These are phyloP conservation scores for Phylloporus arenicola DNA, from an alignment of 768 basidiomycete species.

Conservation along the genomic window DNA sequence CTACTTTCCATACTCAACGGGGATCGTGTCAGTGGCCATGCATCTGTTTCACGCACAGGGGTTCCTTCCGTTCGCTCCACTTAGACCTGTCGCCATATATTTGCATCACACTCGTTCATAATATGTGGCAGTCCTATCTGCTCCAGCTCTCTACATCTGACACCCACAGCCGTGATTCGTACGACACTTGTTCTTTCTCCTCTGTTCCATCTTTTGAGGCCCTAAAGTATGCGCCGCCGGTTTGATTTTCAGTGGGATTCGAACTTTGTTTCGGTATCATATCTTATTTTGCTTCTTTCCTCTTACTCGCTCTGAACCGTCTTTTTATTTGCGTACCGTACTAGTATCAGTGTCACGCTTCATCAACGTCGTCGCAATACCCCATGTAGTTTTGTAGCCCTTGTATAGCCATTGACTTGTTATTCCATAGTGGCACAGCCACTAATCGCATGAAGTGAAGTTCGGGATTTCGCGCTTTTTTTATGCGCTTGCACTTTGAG, in stretches of 20 bases:
- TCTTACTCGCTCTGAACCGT: slow-evolving; percentile 15
- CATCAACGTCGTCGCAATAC: slow-evolving; percentile 30
- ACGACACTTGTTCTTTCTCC: slow-evolving; percentile 16
- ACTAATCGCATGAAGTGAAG: slow-evolving; percentile 8
- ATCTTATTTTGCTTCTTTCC: slow-evolving; percentile 25
- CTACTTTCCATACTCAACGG: slow-evolving; percentile 35
- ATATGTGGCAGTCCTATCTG: slow-evolving; percentile 4
- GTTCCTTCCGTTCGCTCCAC: slow-evolving; percentile 19
- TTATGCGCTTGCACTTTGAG: not conserved
- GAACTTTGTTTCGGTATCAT: slow-evolving; percentile 28
- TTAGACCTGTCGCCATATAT: slow-evolving; percentile 19
- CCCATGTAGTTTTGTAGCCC: slow-evolving; percentile 34
- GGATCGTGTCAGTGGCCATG: slow-evolving; percentile 13
- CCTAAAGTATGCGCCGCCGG: slow-evolving; percentile 17
- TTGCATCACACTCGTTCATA: slow-evolving; percentile 13
- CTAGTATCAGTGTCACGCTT: slow-evolving; percentile 28
- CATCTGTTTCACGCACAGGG: slow-evolving; percentile 7
- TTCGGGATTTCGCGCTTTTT: slow-evolving; percentile 11
- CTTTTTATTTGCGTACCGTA: slow-evolving; percentile 23
- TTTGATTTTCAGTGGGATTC: slow-evolving; percentile 21
- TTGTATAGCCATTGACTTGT: slow-evolving; percentile 6
- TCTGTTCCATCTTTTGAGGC: slow-evolving; percentile 13
- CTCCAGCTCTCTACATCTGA: slow-evolving; percentile 1
- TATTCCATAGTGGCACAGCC: slow-evolving; percentile 12
- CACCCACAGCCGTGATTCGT: not conserved